Base-by-base conservation (phyloP, 2,329 filamentous ascomycete genomes). In the Fusarium nisikadoi region DNA sequence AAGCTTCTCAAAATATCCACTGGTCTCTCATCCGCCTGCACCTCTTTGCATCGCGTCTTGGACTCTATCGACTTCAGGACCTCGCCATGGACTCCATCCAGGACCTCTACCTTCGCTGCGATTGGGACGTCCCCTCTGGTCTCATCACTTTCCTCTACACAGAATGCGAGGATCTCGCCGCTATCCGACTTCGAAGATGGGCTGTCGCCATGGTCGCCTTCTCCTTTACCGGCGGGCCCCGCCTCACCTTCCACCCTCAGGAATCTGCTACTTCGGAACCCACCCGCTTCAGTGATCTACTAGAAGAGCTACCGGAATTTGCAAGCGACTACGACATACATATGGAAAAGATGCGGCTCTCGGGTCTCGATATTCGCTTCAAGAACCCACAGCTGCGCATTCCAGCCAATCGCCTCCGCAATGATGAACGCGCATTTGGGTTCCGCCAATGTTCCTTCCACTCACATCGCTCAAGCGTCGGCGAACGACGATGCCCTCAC, bases 341-440 rank as follows among this genome's bases (percentile, higher is more conserved):
- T 77, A 79, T 87, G 50, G 79, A 80, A 74, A 88, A 88, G 79
- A 88, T 89, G 83, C 79, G 79, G 45, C 80, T 80, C 65, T 86
- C 84, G 65, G 81, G 84, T 29, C 84, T 88, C 57, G 84, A 89
- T 71, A 80, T 86, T 41, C 82, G 85, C 72, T 83, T 88, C 80
- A 90, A 90, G 83, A 90, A 90, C 80, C 88, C 88, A 19, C 88
- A 89, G 79, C 84, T 90, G 27, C 84, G 88, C 68, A 84, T 90
- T 57, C 86, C 86, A 19, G 86, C 84, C 70, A 90, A 90, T 81
- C 81, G 82, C 61, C 81, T 90, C 27, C 83, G 85, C 68, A 88
- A 85, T 78, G 87, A 88, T 49, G 86, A 89, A 80, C 86, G 88
- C 39, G 82, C 86, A 56, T 89, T 89, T 74, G 88, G 88, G n/a